Evolutionary conservation across 192 early-diverging fungal species (phyloP).

Genomic region (Linderina pennispora): DNA sequence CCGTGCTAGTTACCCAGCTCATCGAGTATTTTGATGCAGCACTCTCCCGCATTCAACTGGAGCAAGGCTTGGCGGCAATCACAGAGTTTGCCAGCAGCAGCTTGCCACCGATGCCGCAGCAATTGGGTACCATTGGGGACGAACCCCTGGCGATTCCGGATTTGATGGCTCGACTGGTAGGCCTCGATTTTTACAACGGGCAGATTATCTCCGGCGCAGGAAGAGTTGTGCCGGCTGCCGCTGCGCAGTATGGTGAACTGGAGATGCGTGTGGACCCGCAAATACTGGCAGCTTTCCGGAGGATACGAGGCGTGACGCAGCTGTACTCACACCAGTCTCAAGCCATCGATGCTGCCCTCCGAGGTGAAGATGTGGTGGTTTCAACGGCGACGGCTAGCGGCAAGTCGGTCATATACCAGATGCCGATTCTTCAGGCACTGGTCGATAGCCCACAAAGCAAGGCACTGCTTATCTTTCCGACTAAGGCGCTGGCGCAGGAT

Average conservation of each 20-base stretch:
- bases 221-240: not conserved
- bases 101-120: too few relatives aligned
- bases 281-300: slow-evolving; percentile 2
- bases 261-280: not conserved
- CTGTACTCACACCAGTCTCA: slow-evolving; percentile 71
- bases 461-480: slow-evolving; percentile 68
- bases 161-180: not conserved
- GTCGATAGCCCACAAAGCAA: slow-evolving; percentile 26
- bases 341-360: slow-evolving; percentile 46
- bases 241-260: slow-evolving; percentile 2
- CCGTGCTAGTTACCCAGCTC: too few relatives aligned
- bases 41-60: too few relatives aligned
- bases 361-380: slow-evolving; percentile 53
- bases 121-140: too few relatives aligned
- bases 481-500: slow-evolving; percentile 80
- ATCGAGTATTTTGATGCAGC: too few relatives aligned
- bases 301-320: slow-evolving; percentile 17
- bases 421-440: slow-evolving; percentile 54
- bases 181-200: not conserved
- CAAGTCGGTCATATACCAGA: slow-evolving; percentile 75
- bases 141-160: too few relatives aligned
- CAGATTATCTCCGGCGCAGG: slow-evolving; percentile 2
- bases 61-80: too few relatives aligned
- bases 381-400: slow-evolving; percentile 75
- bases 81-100: too few relatives aligned